Percentiles rank a stretch among this genome's conserved stretches.
These are phyloP conservation scores for Fusarium sp. DNA, from an alignment of 2,329 filamentous ascomycete genomes.

Conservation along the genomic window DNA sequence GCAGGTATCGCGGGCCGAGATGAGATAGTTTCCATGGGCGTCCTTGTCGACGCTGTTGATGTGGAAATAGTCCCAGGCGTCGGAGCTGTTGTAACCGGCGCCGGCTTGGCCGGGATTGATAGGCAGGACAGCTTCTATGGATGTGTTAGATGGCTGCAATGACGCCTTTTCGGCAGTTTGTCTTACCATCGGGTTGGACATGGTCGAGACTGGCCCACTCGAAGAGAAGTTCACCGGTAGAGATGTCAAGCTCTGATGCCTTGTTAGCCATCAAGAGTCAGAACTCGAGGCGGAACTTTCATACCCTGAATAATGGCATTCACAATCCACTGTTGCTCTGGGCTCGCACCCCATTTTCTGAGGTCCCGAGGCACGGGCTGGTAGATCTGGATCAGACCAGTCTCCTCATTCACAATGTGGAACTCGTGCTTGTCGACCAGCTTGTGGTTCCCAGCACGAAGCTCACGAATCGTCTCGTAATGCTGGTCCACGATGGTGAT, in stretches of 20 bases:
- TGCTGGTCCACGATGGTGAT: conserved; percentile 67
- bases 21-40: conserved; percentile 63
- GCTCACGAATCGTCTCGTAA: conserved; percentile 69
- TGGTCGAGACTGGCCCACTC: conserved; percentile 58
- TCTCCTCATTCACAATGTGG: conserved; percentile 66
- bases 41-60: conserved; percentile 72
- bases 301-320: conserved; percentile 68
- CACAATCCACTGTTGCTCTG: conserved; percentile 70
- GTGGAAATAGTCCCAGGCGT: conserved; percentile 71
- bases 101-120: conserved; percentile 61
- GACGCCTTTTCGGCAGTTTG: not conserved
- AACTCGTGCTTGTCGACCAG: conserved; percentile 71
- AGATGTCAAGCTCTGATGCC: conserved; percentile 63
- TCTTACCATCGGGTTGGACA: conserved; percentile 45
- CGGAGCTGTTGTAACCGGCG: conserved; percentile 49
- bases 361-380: conserved; percentile 65
- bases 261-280: not conserved
- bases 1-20: conserved; percentile 67
- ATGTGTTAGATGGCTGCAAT: conserved; percentile 3
- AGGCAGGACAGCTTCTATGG: conserved; percentile 61
- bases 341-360: conserved; percentile 60
- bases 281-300: conserved; percentile 17
- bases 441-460: conserved; percentile 67
- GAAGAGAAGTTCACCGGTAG: conserved; percentile 65
- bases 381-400: conserved; percentile 68